Base-by-base conservation (phyloP, 192 early-diverging fungal species). In the Oehlia diaphana region DNA sequence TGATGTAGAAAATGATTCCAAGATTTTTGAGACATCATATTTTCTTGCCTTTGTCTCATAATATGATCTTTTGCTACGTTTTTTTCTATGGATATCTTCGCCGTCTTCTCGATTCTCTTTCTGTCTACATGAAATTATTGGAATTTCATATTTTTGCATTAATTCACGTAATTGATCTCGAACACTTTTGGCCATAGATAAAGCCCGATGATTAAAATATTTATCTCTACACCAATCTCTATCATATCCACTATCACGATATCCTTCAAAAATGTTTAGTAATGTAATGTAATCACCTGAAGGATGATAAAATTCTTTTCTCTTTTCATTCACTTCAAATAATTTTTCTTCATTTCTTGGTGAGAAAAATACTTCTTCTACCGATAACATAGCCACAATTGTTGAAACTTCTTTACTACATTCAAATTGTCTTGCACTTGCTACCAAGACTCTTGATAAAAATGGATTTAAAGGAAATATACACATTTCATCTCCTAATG, bases 211-310 rank as follows among this genome's bases (percentile, higher is more conserved):
- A 81, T 98, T 95, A 28, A 99, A 84, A 68, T 91, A 98, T 81
- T 97, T 94, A 44, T 96, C 93, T 81, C 91, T 91, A 83, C 98
- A 98, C 97, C 97, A 99, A n/a, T 85, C 85, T 74, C 88, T 89
- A 74, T 87, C 85, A 74, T 90, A 88, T 33, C 84, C 81, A 33
- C 84, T 79, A 9, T 88, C 87, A 49, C 92, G 91, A 96, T 96
- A 99, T 79, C 84, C 84, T 50, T 92, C 87, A 84, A 86, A 95
- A 26, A 98, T 92, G 1, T 93, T 91, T 33, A 99, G 82, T 26
- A 97, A 83, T 7, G 94, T 94, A 77, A 99, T 85, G 76, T 99
- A 97, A 83, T 99, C 98, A 26, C 96, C 97, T 23, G 95, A 95
- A 13, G 93, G 92, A 80, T 96, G 91, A 81, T 94, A 92, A 79